Evolutionary conservation across 1,139 yeast species (phyloP), one percentile per base, ranked within the genome.

Genomic region (Meyerozyma guilliermondii): DNA sequence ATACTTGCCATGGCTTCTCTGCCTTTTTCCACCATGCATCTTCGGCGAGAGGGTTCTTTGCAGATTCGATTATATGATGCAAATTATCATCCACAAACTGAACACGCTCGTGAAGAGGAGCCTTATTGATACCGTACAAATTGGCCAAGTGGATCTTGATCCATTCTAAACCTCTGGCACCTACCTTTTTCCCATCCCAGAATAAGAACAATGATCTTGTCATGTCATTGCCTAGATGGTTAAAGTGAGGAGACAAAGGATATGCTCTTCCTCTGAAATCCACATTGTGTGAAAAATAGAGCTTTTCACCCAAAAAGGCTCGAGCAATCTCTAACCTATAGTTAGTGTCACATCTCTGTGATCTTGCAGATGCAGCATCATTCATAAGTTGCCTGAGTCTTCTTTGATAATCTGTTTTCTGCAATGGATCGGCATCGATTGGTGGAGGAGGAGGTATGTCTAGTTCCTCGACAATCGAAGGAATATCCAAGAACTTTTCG

Each of bases 1-100:
- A 71, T 16, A 89, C 86, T 64, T 92, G 98, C 95, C 97, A 92
- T 36, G 98, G 98, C 53, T 88, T 85, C 51, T 91, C 97, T 1
- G 95, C 97, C 41, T 68, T 62, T 48, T 68, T 69, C 98, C 98
- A 92, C 88, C 95, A 86, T 11, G 79, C 75, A 37, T 71, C 61
- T 33, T 65, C 64, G 16, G 74, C 74, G 33, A 40, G 65, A 5
- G 98, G 98, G 54, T 86, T 70, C 35, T 68, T 71, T 0, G 95
- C 97, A 8, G 89, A 76, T 41, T 78, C 81, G 40, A 72, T 60
- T 13, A 89, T 70, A 18, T 82, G 71, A 3, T 78, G 82, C 43
- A 88, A 45, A 51, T 87, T 79, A 2, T 78, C 76, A 17, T 89
- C 86, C n/a, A 80, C 80, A 62, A 82, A 92, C 49, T 74, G 56